Evolutionary conservation across 2,329 filamentous ascomycete species (phyloP), one percentile per base, ranked within the genome.

Genomic region (Hymenoscyphus salicellus): DNA sequence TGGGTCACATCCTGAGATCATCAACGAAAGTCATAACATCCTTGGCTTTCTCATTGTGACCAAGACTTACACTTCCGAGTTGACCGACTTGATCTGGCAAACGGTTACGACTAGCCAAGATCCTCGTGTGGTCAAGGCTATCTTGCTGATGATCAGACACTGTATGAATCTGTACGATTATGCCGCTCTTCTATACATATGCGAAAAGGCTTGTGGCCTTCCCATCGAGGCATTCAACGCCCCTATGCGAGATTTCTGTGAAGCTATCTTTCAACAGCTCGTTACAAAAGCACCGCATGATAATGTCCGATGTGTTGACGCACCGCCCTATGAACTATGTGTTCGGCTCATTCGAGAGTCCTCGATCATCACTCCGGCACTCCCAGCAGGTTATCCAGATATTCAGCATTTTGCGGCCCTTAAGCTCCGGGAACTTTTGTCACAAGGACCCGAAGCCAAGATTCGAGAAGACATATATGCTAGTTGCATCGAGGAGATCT

Each of bases 1-100:
- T 16, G 93, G 93, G 63, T 97, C 94, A 36, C 95, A 98, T 73
- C 92, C 93, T 0, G 93, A 97, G 73, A 86, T 98, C 61, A 95
- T 96, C 23, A 83, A 84, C 41, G 87, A 93, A 70, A 91, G 91
- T 72, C 83, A 84, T 49, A 96, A 97, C 68, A 90, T 98, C 61
- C 82, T 97, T 58, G 91, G 91, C 0, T 98, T 98, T 72, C 81
- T 98, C 60, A 85, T 92, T 26, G 90, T 95, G 16, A 95, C 91
- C 0, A 83, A 83, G 62, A 89, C 86, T 16, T 97, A 94, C 76
- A 86, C 84, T 0, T 77, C 86, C 38, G 78, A 83, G 23, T 89
- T 96, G 72, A 91, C 91, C 0, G 90, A 97, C 73, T 83, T 86
- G 17, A 85, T 97, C 66, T 98, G 94, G 94, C 86, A 89, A 65